Percentiles rank a stretch among this genome's conserved stretches.
These are phyloP conservation scores for Exophiala sp. DNA, from an alignment of 2,329 filamentous ascomycete species.

Conservation along the genomic window DNA sequence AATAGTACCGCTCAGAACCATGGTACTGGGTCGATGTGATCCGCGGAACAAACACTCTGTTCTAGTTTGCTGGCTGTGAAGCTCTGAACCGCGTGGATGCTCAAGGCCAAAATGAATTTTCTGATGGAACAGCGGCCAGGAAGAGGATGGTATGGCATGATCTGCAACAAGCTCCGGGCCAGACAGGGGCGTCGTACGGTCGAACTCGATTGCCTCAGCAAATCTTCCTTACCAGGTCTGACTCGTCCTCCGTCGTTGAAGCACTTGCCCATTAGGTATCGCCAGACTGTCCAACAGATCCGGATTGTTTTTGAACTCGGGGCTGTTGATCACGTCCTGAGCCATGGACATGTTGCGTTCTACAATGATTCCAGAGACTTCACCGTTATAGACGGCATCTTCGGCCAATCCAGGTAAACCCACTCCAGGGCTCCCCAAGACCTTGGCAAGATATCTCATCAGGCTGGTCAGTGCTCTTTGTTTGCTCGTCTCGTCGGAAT, in stretches of 20 bases:
- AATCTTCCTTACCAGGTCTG: constrained; percentile 23
- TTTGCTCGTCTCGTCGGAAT: constrained; percentile 23
- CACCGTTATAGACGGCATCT: constrained; percentile 7
- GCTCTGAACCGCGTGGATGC: neutral
- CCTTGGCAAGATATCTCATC: constrained; percentile 32
- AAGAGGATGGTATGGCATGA: too few relatives aligned
- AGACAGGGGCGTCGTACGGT: too few relatives aligned
- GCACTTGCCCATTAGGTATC: constrained; percentile 27
- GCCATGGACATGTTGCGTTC: constrained; percentile 32
- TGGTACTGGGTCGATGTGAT: neutral
- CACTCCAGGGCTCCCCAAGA: constrained; percentile 23
- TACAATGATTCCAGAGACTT: constrained; percentile 28
- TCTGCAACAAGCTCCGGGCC: too few relatives aligned
- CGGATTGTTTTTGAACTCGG: constrained; percentile 29
- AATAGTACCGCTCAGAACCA: neutral
- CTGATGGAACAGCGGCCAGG: too few relatives aligned
- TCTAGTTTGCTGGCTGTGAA: neutral
- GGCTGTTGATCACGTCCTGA: constrained; percentile 29
- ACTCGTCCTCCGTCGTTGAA: constrained; percentile 26
- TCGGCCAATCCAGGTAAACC: constrained; percentile 8
- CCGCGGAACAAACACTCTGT: neutral
- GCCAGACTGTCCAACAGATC: constrained; percentile 29
- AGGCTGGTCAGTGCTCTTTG: constrained; percentile 28
- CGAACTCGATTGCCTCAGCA: too few relatives aligned
- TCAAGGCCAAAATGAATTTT: too few relatives aligned